Evolutionary conservation across 192 early-diverging fungal species (phyloP).

Genomic region (Umbelopsis isabellina): DNA sequence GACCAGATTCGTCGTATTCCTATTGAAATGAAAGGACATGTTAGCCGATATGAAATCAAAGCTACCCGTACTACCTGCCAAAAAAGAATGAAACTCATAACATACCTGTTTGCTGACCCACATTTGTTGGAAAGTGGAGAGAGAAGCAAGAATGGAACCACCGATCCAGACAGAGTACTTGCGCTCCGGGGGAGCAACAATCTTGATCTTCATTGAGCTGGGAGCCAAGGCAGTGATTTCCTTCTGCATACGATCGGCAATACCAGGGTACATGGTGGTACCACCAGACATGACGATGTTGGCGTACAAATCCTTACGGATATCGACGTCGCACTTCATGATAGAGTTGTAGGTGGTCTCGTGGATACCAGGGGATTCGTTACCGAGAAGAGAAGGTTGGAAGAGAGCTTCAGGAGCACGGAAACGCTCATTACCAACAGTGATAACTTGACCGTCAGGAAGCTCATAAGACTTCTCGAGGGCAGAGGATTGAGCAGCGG

Average conservation of each 20-base stretch:
- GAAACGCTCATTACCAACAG: constrained; percentile 98
- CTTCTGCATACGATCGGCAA: constrained; percentile 95
- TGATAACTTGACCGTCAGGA: constrained; percentile 98
- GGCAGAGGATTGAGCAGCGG: constrained; percentile 87
- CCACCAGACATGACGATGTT: constrained; percentile 97
- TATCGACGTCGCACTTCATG: constrained; percentile 96
- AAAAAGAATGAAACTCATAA: constrained; percentile 66
- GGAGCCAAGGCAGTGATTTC: constrained; percentile 94
- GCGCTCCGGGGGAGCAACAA: constrained; percentile 95
- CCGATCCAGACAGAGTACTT: constrained; percentile 99
- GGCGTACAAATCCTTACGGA: constrained; percentile 92
- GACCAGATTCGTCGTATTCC: constrained; percentile 59
- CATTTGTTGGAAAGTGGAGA: constrained; percentile 98
- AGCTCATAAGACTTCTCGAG: constrained; percentile 98
- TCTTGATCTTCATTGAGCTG: constrained; percentile 92
- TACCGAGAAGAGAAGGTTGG: constrained; percentile 92
- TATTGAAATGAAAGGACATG: neutral
- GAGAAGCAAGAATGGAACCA: constrained; percentile 93
- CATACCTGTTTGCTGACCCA: constrained; percentile 98
- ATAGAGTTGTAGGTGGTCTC: constrained; percentile 96
- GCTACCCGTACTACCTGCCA: neutral
- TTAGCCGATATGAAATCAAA: neutral
- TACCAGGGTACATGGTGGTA: constrained; percentile 95
- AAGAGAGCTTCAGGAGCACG: constrained; percentile 97
- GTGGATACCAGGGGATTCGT: constrained; percentile 92